These are phyloP conservation scores for Capsicum chinense DNA, from an alignment of 257 asterid genomes.

Conservation along the genomic window DNA sequence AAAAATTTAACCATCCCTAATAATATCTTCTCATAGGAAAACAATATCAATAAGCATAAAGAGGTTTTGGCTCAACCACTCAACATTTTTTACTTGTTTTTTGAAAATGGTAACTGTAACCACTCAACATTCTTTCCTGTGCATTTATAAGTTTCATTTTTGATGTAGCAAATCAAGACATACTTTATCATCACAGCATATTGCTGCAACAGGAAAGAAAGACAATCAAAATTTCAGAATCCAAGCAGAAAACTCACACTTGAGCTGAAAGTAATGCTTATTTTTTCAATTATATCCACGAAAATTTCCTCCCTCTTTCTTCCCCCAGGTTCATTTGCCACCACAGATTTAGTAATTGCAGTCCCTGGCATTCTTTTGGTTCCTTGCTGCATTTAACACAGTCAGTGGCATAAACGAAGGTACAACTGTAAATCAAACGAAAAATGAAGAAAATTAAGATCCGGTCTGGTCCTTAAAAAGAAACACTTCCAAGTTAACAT, in stretches of 20 bases:
- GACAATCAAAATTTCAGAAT: background rate
- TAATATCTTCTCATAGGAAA: slow-evolving; percentile 15
- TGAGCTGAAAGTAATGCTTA: slow-evolving; percentile 96
- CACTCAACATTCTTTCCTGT: background rate
- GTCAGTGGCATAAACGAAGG: slow-evolving; percentile 36
- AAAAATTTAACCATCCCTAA: background rate
- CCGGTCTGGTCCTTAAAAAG: background rate
- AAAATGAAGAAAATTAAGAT: slow-evolving; percentile 23
- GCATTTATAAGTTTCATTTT: background rate
- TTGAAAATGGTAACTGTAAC: background rate
- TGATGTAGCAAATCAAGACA: background rate
- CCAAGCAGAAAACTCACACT: slow-evolving; percentile 69
- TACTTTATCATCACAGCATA: slow-evolving; percentile 16
- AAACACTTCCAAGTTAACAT: slow-evolving; percentile 32
- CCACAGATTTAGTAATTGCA: slow-evolving; percentile 95
- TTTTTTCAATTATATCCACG: slow-evolving; percentile 97
- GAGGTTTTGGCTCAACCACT: background rate
- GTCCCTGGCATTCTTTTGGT: slow-evolving; percentile 98
- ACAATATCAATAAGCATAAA: background rate
- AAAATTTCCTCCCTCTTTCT: slow-evolving; percentile 97
- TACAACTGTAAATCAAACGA: slow-evolving; percentile 22
- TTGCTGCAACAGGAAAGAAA: slow-evolving; percentile 17
- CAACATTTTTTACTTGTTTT: background rate
- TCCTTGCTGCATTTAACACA: slow-evolving; percentile 80
- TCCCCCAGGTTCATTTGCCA: slow-evolving; percentile 97